Base-by-base conservation (phyloP, 257 asterid species). In the Lithospermum erythrorhizon region DNA sequence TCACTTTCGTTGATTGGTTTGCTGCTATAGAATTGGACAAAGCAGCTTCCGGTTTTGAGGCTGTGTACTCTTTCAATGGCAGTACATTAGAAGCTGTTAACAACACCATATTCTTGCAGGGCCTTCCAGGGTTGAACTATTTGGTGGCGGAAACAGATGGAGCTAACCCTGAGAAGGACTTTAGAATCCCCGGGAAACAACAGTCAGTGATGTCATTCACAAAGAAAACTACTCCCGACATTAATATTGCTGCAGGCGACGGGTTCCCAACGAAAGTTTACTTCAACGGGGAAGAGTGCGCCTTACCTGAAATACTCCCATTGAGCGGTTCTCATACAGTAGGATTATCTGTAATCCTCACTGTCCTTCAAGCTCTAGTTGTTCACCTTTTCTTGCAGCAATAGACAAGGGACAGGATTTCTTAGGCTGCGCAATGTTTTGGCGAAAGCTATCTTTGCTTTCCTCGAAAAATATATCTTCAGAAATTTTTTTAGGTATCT, bases 241-340 rank as follows among this genome's bases (percentile, higher is more conserved):
- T 83, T 16, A 61, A 86, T 22, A 54, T 93, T 24, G 67, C 95
- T 0, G 76, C 55, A 4, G 97, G 98, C 11, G 97, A 89, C 55
- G 98, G 98, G 5, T 91, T 88, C 60, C 98, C 98, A 1, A 52
- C 89, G 1, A 91, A 81, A 68, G 87, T 91, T 15, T 88, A 65
- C 88, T 91, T 91, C 82, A 91, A 91, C 5, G 98, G 98, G 22
- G 95, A 88, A 70, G 97, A 93, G 65, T 93, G 98, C 55, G 74
- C 97, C 6, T 64, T 93, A 29, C 97, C 97, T 0, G 65, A 58
- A 6, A 35, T 86, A 61, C 75, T 89, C 15, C 98, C 98, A 6
- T 51, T 59, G 10, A 83, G 81, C 76, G 25, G 41, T 62, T 78
- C 87, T 11, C 24, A 57, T 58, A 80, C 64, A 49, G 21, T 61